phyloP scores from a whole-genome alignment of 306 rosid genomes.

The Cucumis cinereus region DNA sequence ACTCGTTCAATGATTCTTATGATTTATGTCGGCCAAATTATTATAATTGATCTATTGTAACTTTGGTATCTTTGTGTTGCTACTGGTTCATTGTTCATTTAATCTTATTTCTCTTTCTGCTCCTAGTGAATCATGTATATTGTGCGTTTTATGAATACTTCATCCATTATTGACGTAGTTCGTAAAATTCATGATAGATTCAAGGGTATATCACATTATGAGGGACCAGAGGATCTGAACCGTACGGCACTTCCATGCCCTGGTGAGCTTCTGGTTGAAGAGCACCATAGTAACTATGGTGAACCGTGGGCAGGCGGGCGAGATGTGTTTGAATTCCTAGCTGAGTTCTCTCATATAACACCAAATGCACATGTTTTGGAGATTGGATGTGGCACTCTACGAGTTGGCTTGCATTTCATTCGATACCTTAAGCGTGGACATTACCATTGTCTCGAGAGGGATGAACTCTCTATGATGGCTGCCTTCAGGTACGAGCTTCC shows the following conservation, averaged over 20 bases:
- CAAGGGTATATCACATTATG: constrained; percentile 89
- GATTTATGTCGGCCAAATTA: neutral
- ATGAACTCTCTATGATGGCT: constrained; percentile 84
- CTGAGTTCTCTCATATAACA: constrained; percentile 40
- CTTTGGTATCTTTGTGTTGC: neutral
- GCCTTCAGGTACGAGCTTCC: constrained; percentile 88
- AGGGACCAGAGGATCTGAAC: constrained; percentile 37
- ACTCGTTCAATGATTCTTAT: neutral
- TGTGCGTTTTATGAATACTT: neutral
- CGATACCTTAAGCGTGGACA: constrained; percentile 56
- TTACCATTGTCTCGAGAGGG: constrained; percentile 78
- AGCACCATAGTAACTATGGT: constrained; percentile 92
- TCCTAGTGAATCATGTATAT: neutral
- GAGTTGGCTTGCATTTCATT: constrained; percentile 85
- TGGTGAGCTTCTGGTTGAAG: constrained; percentile 76
- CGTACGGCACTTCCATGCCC: constrained; percentile 85
- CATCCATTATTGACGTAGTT: neutral
- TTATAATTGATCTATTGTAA: neutral
- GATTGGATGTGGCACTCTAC: constrained; percentile 92
- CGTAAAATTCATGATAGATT: constrained; percentile 21
- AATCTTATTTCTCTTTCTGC: neutral
- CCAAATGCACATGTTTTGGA: constrained; percentile 54
- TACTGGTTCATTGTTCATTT: neutral
- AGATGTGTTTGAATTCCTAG: constrained; percentile 79
- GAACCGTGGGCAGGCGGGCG: constrained; percentile 99